Conservation (phyloP, 2,329 filamentous ascomycete species). For the Westerdykella aurantiaca region DNA sequence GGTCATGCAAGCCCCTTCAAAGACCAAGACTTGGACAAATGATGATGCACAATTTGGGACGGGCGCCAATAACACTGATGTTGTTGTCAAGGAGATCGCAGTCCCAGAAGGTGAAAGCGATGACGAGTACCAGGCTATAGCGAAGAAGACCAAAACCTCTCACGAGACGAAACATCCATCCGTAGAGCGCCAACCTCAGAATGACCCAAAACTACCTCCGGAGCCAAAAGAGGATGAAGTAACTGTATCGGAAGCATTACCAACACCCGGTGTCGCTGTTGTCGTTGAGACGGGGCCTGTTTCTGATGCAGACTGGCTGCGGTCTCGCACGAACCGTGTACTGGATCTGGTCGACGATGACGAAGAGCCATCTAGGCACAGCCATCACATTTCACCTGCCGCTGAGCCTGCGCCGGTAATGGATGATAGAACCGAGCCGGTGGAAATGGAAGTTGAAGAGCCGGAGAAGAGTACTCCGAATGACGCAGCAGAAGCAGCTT, state of each 20-base stretch:
- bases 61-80: conserved; percentile 10
- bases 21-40: conserved; percentile 59
- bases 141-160: conserved; percentile 40
- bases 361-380: conserved; percentile 36
- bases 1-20: conserved; percentile 67
- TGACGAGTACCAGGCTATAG: conserved; percentile 65
- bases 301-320: conserved; percentile 85
- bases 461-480: conserved; percentile 1
- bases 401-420: conserved; percentile 5
- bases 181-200: conserved; percentile 5
- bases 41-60: conserved; percentile 38
- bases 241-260: conserved; percentile 9
- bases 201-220: conserved; percentile 3
- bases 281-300: conserved; percentile 41
- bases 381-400: conserved; percentile 1
- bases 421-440: conserved; percentile 1
- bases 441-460: conserved; percentile 7
- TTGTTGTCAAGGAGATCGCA: conserved; percentile 17
- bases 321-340: conserved; percentile 78
- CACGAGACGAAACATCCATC: not conserved
- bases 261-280: conserved; percentile 5
- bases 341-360: conserved; percentile 78
- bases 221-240: not conserved
- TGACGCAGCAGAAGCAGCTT: conserved; percentile 36
- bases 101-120: conserved; percentile 55